phyloP scores from a whole-genome alignment of 192 early-diverging fungal genomes.

The Linderina pennispora region DNA sequence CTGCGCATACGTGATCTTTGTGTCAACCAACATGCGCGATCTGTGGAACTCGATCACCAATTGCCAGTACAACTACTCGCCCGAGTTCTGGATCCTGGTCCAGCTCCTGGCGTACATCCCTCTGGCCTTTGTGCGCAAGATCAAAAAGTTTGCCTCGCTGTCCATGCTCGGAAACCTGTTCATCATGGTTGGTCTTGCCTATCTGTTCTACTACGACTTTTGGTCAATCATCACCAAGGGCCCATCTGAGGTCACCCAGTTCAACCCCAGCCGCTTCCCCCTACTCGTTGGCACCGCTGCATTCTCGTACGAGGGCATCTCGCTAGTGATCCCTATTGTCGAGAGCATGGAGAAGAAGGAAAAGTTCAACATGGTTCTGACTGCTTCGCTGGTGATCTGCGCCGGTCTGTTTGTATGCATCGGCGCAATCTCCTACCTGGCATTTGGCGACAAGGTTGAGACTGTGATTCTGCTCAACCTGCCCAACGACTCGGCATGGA shows the following conservation, averaged over 20 bases:
- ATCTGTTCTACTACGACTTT: conserved; percentile 80
- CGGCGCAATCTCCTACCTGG: conserved; percentile 76
- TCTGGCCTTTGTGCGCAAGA: conserved; percentile 83
- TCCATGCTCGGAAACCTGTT: conserved; percentile 90
- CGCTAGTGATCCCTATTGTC: conserved; percentile 67
- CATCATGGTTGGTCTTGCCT: conserved; percentile 81
- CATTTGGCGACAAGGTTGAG: conserved; percentile 79
- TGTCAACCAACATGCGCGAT: conserved; percentile 75
- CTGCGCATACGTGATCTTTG: conserved; percentile 85
- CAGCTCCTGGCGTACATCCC: conserved; percentile 76
- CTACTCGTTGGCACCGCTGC: conserved; percentile 94
- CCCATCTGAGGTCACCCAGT: conserved; percentile 58
- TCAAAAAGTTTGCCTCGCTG: conserved; percentile 80
- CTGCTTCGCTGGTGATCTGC: conserved; percentile 69
- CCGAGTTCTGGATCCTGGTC: conserved; percentile 68
- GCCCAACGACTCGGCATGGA: conserved; percentile 58
- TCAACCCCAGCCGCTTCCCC: conserved; percentile 78
- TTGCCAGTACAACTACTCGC: conserved; percentile 54
- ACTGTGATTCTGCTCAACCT: conserved; percentile 87
- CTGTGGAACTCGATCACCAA: conserved; percentile 62
- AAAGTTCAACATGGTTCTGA: conserved; percentile 79
- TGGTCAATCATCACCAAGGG: conserved; percentile 59
- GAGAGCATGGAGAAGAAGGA: conserved; percentile 88
- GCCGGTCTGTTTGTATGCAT: conserved; percentile 74
- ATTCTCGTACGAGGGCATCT: conserved; percentile 87